These are phyloP conservation scores for Salvia rosmarinus DNA, from an alignment of 257 asterid genomes.

Conservation along the genomic window DNA sequence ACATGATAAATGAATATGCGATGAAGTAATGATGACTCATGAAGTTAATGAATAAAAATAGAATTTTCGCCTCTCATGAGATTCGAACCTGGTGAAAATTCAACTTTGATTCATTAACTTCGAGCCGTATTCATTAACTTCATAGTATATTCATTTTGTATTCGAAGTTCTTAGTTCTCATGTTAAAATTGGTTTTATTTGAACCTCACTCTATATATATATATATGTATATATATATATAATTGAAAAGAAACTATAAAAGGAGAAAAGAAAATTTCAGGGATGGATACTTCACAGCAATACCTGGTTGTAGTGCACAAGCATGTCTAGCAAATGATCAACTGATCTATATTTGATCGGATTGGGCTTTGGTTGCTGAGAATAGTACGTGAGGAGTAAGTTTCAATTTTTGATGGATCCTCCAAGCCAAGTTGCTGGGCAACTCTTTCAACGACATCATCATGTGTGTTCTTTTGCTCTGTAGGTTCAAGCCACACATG, in stretches of 20 bases:
- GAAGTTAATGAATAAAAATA: too few species aligned
- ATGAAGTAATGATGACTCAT: too few species aligned
- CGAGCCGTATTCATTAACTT: too few species aligned
- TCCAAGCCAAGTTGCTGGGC: slow-evolving; percentile 84
- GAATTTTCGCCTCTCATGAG: too few species aligned
- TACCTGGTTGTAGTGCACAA: slow-evolving; percentile 99
- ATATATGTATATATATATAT: neutral
- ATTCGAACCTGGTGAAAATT: too few species aligned
- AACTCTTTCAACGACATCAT: slow-evolving; percentile 92
- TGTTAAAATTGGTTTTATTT: too few species aligned
- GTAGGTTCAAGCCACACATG: slow-evolving; percentile 35
- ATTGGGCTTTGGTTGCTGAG: slow-evolving; percentile 97
- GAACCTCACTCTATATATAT: neutral
- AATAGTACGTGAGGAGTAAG: slow-evolving; percentile 98
- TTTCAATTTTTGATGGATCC: slow-evolving; percentile 90
- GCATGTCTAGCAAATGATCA: slow-evolving; percentile 88
- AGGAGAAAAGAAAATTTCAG: neutral
- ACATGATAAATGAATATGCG: too few species aligned
- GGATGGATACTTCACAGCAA: neutral
- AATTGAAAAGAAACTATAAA: neutral
- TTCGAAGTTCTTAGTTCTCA: too few species aligned
- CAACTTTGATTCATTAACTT: too few species aligned
- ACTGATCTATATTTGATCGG: slow-evolving; percentile 86
- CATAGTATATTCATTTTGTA: too few species aligned
- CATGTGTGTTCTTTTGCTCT: slow-evolving; percentile 94